Base-by-base conservation (phyloP, 2,329 filamentous ascomycete species). In the Penicillium janthinellum region DNA sequence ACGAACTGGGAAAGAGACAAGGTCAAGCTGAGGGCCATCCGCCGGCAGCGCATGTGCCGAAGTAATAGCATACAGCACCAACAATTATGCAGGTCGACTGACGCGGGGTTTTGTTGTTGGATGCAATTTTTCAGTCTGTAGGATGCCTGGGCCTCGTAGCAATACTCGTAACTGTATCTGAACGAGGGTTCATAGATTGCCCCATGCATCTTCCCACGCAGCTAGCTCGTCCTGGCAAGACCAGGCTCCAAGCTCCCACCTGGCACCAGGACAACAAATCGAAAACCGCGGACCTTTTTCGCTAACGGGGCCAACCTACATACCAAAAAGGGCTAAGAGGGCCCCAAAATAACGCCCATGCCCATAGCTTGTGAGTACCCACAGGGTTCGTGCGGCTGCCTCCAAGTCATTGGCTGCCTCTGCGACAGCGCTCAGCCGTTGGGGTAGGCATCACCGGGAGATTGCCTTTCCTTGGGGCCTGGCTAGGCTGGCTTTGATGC, bases 351-450 rank as follows among this genome's bases (percentile, higher is more conserved):
- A 58, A 56, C 67, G 65, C 67, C 67, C 67, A 67, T 67, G 57
- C 59, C 61, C 64, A 63, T 68, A 64, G 61, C 63, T 60, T 67
- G 56, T 67, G 55, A 51, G 56, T 67, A 64, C 57, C 64, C 62
- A 68, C 64, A 62, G 60, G 53, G 57, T 68, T 68, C 60, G 58
- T 66, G 51, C 60, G 59, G 49, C 42, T 35, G 37, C 42, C 52
- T n/a, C 45, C 31, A 55, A 53, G 50, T 64, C 54, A 74, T 73
- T 74, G 70, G 67, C 56, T 58, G 53, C 31, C 45, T 57, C 44
- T 28, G 51, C 54, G 52, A 54, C 56, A 37, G 54, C 53, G 58
- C 60, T 56, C 53, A 49, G 62, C 59, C 60, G 57, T 64, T 67
- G 53, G 55, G 55, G 54, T 64, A 54, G 51, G 52, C 54, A 63